Evolutionary conservation across 2,329 filamentous ascomycete genomes (phyloP).

Genomic region (Verticillium klebahnii): DNA sequence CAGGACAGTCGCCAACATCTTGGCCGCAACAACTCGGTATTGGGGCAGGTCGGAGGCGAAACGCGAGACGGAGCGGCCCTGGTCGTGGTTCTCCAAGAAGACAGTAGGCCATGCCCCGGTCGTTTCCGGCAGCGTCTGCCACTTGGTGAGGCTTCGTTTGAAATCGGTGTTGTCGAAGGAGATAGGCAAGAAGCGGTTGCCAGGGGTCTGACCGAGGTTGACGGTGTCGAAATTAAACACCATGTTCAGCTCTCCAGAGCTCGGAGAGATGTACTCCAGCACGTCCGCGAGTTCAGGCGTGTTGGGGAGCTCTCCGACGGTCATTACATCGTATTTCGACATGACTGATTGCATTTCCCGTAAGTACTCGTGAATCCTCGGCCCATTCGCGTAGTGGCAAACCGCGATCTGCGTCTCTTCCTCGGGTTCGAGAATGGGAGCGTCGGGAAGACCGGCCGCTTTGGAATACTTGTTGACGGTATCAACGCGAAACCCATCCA

Average conservation of each 20-base stretch:
- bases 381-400: conserved; percentile 54
- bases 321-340: conserved; percentile 53
- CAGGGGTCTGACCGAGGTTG: conserved; percentile 36
- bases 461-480: conserved; percentile 66
- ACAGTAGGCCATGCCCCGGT: conserved; percentile 53
- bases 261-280: conserved; percentile 47
- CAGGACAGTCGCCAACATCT: conserved; percentile 54
- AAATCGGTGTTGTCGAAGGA: neutral
- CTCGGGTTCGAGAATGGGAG: conserved; percentile 36
- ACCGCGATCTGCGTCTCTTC: conserved; percentile 39
- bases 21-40: conserved; percentile 44
- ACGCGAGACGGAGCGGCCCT: conserved; percentile 52
- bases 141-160: neutral
- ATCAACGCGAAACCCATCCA: conserved; percentile 64
- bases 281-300: conserved; percentile 49
- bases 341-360: conserved; percentile 54
- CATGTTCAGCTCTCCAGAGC: conserved; percentile 55
- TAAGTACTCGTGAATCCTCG: conserved; percentile 58
- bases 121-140: neutral
- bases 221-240: conserved; percentile 59
- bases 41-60: conserved; percentile 46
- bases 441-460: conserved; percentile 47
- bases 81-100: conserved; percentile 64
- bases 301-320: conserved; percentile 60
- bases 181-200: neutral